phyloP scores from a whole-genome alignment of 2,329 filamentous ascomycete genomes.

The Diaporthe caulivora region DNA sequence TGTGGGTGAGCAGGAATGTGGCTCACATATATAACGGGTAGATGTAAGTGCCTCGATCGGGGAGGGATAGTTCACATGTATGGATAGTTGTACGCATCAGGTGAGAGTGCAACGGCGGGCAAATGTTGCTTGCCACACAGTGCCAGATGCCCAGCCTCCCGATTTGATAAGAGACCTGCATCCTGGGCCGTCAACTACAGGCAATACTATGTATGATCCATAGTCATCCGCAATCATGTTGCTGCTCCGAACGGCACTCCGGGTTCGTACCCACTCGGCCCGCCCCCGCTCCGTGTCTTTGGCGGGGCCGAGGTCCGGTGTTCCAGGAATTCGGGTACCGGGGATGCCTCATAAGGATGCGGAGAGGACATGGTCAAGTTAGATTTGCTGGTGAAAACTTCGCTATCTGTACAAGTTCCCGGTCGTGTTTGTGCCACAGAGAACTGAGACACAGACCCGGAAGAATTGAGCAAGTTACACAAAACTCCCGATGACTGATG shows the following conservation, averaged over 20 bases:
- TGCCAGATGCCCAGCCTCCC: background rate
- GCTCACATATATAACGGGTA: background rate
- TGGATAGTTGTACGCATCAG: background rate
- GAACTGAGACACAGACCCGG: background rate
- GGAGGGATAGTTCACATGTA: background rate
- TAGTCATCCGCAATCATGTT: background rate
- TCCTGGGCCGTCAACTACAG: background rate
- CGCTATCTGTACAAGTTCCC: background rate
- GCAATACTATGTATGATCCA: background rate
- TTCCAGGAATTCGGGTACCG: background rate
- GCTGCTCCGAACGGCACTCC: background rate
- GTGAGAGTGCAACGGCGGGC: background rate
- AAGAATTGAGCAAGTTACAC: background rate
- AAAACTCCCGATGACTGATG: background rate
- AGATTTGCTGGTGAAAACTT: background rate
- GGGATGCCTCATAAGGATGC: background rate
- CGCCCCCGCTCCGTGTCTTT: slow-evolving; percentile 4
- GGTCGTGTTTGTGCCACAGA: background rate
- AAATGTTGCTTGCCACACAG: background rate
- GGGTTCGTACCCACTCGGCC: background rate
- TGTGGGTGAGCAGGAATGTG: background rate
- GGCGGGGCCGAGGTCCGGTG: slow-evolving; percentile 2
- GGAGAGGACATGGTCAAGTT: background rate
- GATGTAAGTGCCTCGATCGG: background rate
- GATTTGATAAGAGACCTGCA: background rate